These are phyloP conservation scores for Aspergillus sp. DNA, from an alignment of 2,329 filamentous ascomycete species.

Conservation along the genomic window DNA sequence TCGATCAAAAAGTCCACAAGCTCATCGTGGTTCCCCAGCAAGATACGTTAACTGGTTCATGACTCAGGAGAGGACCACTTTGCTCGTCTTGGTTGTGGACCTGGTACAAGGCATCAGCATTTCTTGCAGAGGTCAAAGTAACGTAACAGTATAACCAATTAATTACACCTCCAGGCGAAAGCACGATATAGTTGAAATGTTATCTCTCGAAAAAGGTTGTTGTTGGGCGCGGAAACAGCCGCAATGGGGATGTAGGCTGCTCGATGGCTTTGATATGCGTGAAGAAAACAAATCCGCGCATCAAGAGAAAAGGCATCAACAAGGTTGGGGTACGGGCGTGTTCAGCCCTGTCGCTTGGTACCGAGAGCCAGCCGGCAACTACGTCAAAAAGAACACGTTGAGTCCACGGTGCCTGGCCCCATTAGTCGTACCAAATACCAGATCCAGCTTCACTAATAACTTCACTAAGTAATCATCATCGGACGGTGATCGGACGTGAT, in stretches of 20 bases:
- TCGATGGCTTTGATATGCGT: neutral
- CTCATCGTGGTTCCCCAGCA: neutral
- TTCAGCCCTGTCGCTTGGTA: conserved; percentile 22
- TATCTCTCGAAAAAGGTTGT: neutral
- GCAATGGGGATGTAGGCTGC: neutral
- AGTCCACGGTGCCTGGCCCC: neutral
- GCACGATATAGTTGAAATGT: neutral
- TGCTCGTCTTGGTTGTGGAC: conserved; percentile 7
- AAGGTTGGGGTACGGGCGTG: conserved; percentile 10
- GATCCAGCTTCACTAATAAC: neutral
- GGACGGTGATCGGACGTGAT: neutral
- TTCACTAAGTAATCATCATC: neutral
- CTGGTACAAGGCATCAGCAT: conserved; percentile 12
- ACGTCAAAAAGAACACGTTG: conserved; percentile 28
- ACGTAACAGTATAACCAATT: conserved; percentile 1
- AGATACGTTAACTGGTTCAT: neutral
- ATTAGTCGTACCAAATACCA: neutral
- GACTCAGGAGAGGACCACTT: neutral
- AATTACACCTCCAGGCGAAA: neutral
- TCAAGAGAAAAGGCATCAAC: neutral
- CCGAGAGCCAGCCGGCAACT: conserved; percentile 11
- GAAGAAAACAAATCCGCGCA: neutral
- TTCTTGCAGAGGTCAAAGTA: conserved; percentile 1
- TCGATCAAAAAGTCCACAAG: conserved; percentile 5
- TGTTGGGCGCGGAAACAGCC: neutral